phyloP scores from a whole-genome alignment of 2,329 filamentous ascomycete genomes.

The Talaromyces atroroseus region DNA sequence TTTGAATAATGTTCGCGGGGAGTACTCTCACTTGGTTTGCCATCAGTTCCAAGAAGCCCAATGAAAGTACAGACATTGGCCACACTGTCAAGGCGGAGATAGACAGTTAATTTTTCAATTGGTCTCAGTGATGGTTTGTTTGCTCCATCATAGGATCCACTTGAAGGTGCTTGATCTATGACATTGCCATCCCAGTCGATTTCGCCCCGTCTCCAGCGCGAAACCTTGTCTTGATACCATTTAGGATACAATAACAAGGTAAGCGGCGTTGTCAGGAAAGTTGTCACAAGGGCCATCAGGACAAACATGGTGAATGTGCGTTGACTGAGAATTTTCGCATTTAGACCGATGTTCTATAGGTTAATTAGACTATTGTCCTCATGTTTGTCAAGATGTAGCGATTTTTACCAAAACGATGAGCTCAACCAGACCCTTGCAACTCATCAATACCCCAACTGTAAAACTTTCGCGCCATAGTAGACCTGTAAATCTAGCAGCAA shows the following conservation, averaged over 20 bases:
- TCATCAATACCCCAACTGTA: slow-evolving; percentile 86
- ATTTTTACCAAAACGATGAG: slow-evolving; percentile 77
- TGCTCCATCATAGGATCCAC: slow-evolving; percentile 17
- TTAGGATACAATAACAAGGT: slow-evolving; percentile 69
- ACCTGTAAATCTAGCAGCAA: slow-evolving; percentile 70
- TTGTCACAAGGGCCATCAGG: slow-evolving; percentile 86
- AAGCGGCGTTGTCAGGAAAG: slow-evolving; percentile 74
- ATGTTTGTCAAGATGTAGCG: slow-evolving; percentile 3
- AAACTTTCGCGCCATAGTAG: slow-evolving; percentile 87
- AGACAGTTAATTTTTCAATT: slow-evolving; percentile 66
- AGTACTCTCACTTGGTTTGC: slow-evolving; percentile 29
- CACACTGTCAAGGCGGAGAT: slow-evolving; percentile 78
- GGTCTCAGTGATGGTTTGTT: slow-evolving; percentile 42
- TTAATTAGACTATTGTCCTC: background rate
- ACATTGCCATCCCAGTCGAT: slow-evolving; percentile 78
- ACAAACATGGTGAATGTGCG: slow-evolving; percentile 91
- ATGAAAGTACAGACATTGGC: slow-evolving; percentile 76
- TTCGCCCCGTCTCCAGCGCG: slow-evolving; percentile 72
- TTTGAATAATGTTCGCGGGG: slow-evolving; percentile 32
- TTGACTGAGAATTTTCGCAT: slow-evolving; percentile 73
- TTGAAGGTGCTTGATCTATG: slow-evolving; percentile 21
- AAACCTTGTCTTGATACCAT: slow-evolving; percentile 69
- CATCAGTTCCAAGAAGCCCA: slow-evolving; percentile 64
- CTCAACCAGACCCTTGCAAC: slow-evolving; percentile 91
- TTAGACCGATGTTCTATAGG: slow-evolving; percentile 66